These are phyloP conservation scores for Schrenkiella parvula DNA, from an alignment of 345 rosid genomes.

Conservation along the genomic window DNA sequence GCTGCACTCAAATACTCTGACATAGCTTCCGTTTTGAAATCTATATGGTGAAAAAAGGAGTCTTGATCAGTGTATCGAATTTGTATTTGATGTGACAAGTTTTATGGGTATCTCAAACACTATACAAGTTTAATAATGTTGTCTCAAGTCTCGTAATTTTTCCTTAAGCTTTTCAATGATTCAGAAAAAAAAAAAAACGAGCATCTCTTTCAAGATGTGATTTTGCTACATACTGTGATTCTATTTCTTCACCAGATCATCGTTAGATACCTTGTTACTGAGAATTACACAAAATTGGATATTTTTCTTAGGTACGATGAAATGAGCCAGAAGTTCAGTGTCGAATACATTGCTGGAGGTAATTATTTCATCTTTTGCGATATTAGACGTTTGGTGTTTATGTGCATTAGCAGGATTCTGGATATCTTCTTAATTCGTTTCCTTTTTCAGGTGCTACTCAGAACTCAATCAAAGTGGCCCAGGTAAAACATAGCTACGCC, in stretches of 20 bases:
- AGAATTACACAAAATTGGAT: not conserved
- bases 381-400: not conserved
- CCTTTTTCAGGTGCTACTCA: conserved; percentile 50
- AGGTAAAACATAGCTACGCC: conserved; percentile 39
- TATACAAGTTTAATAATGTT: not conserved
- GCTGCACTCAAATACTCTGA: not conserved
- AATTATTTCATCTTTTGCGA: not conserved
- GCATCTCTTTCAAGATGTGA: not conserved
- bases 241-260: not conserved
- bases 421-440: not conserved
- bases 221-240: not conserved
- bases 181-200: not conserved
- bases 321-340: conserved; percentile 30
- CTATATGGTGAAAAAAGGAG: not conserved
- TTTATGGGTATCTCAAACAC: not conserved
- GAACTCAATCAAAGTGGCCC: conserved; percentile 91
- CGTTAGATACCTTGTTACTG: not conserved
- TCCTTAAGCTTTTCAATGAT: not conserved
- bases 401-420: not conserved
- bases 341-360: conserved; percentile 43
- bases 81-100: not conserved
- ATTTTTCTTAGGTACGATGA: conserved; percentile 32
- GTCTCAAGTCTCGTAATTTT: not conserved
- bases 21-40: not conserved
- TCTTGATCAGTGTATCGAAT: not conserved